These are phyloP conservation scores for Cicer arietinum DNA, from an alignment of 306 rosid genomes.

Conservation along the genomic window DNA sequence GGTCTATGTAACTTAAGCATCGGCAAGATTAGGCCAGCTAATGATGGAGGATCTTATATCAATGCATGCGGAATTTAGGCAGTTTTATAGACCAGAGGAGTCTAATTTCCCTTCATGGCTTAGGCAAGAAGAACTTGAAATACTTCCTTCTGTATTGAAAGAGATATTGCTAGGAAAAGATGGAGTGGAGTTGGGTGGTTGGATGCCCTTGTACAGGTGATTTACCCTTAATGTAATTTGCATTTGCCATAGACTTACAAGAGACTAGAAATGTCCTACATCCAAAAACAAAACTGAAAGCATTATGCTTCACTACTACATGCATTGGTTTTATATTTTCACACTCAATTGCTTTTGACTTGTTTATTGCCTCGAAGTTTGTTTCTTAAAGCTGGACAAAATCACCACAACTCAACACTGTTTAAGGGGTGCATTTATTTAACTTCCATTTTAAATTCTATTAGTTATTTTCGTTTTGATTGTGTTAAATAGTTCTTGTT, in stretches of 20 bases:
- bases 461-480: slow-evolving; percentile 1
- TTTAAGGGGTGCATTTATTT: slow-evolving; percentile 6
- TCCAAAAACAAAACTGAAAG: too few species aligned
- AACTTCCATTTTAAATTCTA: background rate
- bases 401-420: background rate
- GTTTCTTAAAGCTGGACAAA: slow-evolving; percentile 9
- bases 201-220: too few species aligned
- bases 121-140: slow-evolving; percentile 66
- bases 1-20: slow-evolving; percentile 81
- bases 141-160: slow-evolving; percentile 62
- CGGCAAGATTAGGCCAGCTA: slow-evolving; percentile 77
- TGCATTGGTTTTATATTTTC: too few species aligned
- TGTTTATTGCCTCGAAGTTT: slow-evolving; percentile 2
- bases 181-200: too few species aligned
- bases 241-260: too few species aligned
- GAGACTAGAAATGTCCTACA: too few species aligned
- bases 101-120: slow-evolving; percentile 67
- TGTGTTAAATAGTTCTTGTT: background rate
- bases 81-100: slow-evolving; percentile 71
- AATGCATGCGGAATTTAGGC: slow-evolving; percentile 77
- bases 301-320: too few species aligned
- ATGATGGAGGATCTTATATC: slow-evolving; percentile 92
- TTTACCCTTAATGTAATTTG: background rate
- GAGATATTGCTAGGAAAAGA: slow-evolving; percentile 58
- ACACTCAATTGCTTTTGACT: too few species aligned